Percentiles rank a stretch among this genome's conserved stretches.
These are phyloP conservation scores for Penicillium sp. DNA, from an alignment of 2,329 filamentous ascomycete genomes.

Conservation along the genomic window DNA sequence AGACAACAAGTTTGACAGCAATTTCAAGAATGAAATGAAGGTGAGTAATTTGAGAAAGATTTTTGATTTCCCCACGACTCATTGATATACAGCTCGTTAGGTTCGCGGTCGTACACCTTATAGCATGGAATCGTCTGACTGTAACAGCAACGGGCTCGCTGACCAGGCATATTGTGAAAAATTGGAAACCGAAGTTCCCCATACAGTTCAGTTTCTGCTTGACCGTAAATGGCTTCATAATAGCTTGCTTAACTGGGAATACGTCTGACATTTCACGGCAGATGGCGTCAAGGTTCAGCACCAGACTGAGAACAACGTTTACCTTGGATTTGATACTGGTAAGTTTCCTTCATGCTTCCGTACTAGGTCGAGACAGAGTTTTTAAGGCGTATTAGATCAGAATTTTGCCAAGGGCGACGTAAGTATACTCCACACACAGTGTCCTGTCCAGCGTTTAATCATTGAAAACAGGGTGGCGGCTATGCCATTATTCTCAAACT, in stretches of 20 bases:
- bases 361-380: no score
- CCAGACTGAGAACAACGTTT: not conserved
- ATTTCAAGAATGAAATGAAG: constrained; percentile 1
- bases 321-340: not conserved
- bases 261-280: no score
- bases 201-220: constrained; percentile 35
- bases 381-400: no score
- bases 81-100: no score
- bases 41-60: no score
- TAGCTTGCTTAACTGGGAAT: constrained; percentile 22
- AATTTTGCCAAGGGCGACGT: no score
- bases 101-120: no score
- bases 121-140: not conserved
- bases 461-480: constrained; percentile 26
- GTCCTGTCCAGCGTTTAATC: no score
- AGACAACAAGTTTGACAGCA: constrained; percentile 1
- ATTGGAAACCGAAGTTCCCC: constrained; percentile 33
- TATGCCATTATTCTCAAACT: constrained; percentile 36
- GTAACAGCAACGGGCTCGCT: not conserved
- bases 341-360: no score
- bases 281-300: not conserved
- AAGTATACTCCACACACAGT: no score
- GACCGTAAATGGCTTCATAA: constrained; percentile 24
- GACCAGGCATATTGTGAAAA: constrained; percentile 32
- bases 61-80: no score